A percentile compares a stretch with the other conserved stretches of the same genome.
These are phyloP conservation scores for Fagopyrum homotropicum DNA, from an alignment of 148 eudicot genomes.

Conservation along the genomic window DNA sequence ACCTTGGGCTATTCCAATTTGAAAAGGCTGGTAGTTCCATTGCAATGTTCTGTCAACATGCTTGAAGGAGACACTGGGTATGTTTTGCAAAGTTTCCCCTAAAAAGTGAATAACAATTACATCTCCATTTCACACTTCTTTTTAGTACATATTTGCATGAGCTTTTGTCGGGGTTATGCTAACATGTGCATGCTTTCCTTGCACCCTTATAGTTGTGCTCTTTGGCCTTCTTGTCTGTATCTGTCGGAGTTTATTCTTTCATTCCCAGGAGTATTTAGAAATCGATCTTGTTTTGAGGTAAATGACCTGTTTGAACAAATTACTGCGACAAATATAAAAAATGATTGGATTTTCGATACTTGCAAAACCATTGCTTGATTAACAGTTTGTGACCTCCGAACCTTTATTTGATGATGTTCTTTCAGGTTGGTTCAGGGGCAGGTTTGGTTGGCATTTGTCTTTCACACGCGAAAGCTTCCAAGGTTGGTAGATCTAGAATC, in stretches of 20 bases:
- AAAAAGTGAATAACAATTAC: background rate
- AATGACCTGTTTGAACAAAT: background rate
- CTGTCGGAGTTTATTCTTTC: slow-evolving; percentile 92
- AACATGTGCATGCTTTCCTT: background rate
- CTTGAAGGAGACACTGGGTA: slow-evolving; percentile 99
- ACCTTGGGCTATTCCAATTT: slow-evolving; percentile 26
- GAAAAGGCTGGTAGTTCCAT: slow-evolving; percentile 45
- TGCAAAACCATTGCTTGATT: background rate
- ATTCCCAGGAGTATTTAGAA: slow-evolving; percentile 55
- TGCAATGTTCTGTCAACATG: slow-evolving; percentile 85
- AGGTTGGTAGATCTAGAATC: slow-evolving; percentile 27
- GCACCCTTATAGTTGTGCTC: slow-evolving; percentile 50
- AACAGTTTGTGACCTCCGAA: background rate
- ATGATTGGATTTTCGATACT: background rate
- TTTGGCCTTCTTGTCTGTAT: slow-evolving; percentile 96
- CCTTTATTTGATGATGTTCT: background rate
- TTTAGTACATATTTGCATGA: background rate
- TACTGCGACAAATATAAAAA: background rate
- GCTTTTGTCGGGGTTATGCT: background rate
- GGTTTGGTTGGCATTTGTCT: slow-evolving; percentile 90
- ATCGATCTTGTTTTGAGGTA: slow-evolving; percentile 86
- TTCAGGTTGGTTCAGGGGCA: slow-evolving; percentile 92
- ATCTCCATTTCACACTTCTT: background rate
- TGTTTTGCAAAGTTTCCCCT: slow-evolving; percentile 13
- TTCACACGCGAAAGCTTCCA: slow-evolving; percentile 61